A percentile compares a stretch with the other conserved stretches of the same genome.
Evolutionary conservation across 192 early-diverging fungal species (phyloP).

Genomic region (Rhizophagus clarus): DNA sequence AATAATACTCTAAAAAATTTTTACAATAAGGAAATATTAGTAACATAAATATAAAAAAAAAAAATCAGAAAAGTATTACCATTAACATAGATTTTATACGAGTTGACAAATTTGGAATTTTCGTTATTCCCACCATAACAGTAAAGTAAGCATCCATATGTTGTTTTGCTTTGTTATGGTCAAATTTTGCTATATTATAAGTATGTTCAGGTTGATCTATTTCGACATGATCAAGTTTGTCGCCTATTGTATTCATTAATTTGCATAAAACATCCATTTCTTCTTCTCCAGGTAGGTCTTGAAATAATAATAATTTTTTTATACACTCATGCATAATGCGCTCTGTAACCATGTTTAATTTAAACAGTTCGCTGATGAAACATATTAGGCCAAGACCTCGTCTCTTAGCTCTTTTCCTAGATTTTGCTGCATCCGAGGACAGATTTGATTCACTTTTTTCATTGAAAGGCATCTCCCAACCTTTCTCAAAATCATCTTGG

Average conservation of each 20-base stretch:
- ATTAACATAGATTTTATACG: conserved; percentile 93
- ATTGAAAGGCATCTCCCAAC: conserved; percentile 70
- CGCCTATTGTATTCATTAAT: conserved; percentile 87
- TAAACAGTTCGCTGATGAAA: conserved; percentile 97
- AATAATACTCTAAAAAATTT: conserved; percentile 65
- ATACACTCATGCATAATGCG: conserved; percentile 96
- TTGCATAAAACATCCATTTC: conserved; percentile 93
- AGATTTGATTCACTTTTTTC: conserved; percentile 64
- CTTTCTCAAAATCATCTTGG: conserved; percentile 93
- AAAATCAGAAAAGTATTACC: conserved; percentile 31
- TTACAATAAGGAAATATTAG: neutral
- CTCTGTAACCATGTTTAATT: conserved; percentile 84
- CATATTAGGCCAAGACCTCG: conserved; percentile 88
- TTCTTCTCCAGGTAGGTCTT: conserved; percentile 87
- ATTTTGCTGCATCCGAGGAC: conserved; percentile 76
- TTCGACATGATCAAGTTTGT: conserved; percentile 67
- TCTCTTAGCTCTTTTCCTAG: conserved; percentile 67
- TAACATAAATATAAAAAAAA: neutral
- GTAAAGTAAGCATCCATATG: conserved; percentile 86
- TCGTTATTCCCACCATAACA: conserved; percentile 75
- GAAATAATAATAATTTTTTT: conserved; percentile 71
- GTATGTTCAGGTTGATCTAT: neutral
- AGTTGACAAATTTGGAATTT: conserved; percentile 66
- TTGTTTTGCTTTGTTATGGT: conserved; percentile 57
- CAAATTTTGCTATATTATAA: conserved; percentile 54